A percentile compares a stretch with the other conserved stretches of the same genome.
Evolutionary conservation across 1,139 yeast genomes (phyloP).

Genomic region (Groenewaldozyma auringiensis): DNA sequence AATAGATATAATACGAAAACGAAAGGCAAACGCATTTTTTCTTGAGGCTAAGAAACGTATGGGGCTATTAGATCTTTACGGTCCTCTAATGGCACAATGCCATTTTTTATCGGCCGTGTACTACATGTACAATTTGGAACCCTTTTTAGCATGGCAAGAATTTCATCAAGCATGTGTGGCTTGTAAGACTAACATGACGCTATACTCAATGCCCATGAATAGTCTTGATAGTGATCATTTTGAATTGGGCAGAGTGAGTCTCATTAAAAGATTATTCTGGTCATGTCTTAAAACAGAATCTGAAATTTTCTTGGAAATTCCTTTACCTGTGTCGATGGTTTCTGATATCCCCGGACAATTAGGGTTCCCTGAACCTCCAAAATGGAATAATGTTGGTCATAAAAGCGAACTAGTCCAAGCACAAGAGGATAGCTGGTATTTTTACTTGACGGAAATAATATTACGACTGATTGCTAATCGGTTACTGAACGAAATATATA

Average conservation of each 20-base stretch:
- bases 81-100: conserved; percentile 15
- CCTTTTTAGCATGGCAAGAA: conserved; percentile 16
- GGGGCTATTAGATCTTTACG: conserved; percentile 12
- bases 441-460: conserved; percentile 15
- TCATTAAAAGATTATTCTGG: conserved; percentile 16
- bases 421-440: conserved; percentile 16
- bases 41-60: conserved; percentile 16
- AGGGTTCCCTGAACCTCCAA: conserved; percentile 16
- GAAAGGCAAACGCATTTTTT: conserved; percentile 13
- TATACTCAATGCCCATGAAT: conserved; percentile 1
- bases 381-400: conserved; percentile 9
- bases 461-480: conserved; percentile 13
- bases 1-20: conserved; percentile 8
- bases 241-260: conserved; percentile 8
- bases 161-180: conserved; percentile 17
- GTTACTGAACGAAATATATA: conserved; percentile 13
- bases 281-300: conserved; percentile 16
- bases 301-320: conserved; percentile 14
- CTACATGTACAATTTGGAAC: conserved; percentile 16
- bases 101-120: conserved; percentile 15
- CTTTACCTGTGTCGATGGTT: conserved; percentile 14
- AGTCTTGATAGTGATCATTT: conserved; percentile 7
- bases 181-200: conserved; percentile 13
- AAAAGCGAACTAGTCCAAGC: conserved; percentile 9
- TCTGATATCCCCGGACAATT: conserved; percentile 16